Percentiles rank a stretch among this genome's conserved stretches.
Conservation (phyloP, 164 flowering plant species). For the Magnolia sinica region DNA sequence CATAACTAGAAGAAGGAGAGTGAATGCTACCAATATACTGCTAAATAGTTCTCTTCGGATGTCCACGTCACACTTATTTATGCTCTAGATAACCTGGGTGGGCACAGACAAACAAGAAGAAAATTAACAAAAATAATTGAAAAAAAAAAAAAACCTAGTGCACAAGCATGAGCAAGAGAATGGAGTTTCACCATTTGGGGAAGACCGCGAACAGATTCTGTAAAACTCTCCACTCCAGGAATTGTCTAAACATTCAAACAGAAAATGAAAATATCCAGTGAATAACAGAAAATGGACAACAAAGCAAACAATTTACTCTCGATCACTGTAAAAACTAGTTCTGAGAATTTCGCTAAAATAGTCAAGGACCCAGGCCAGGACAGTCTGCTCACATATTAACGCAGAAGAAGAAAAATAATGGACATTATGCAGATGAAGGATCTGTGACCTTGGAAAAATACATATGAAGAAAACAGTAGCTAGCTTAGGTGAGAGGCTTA, state of each 20-base stretch:
- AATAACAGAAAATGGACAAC: not conserved
- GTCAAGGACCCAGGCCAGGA: too few species aligned
- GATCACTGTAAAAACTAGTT: not conserved
- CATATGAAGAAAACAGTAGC: too few species aligned
- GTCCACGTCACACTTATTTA: constrained; percentile 91
- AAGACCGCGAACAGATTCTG: constrained; percentile 66
- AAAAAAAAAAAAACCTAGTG: not conserved
- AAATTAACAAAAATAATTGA: constrained; percentile 3
- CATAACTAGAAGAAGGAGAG: not conserved
- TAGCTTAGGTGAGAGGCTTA: too few species aligned
- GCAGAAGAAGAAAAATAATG: too few species aligned
- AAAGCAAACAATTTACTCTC: not conserved
- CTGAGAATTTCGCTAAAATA: too few species aligned
- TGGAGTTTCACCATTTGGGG: constrained; percentile 74
- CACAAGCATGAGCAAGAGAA: constrained; percentile 3
- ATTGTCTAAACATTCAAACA: constrained; percentile 54
- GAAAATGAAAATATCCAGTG: constrained; percentile 5
- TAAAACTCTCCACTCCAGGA: constrained; percentile 79
- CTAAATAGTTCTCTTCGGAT: constrained; percentile 89
- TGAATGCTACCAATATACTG: constrained; percentile 74
- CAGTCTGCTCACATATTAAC: too few species aligned
- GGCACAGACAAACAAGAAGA: not conserved
- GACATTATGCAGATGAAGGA: too few species aligned
- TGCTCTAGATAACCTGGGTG: constrained; percentile 82
- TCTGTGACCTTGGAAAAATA: too few species aligned